A percentile compares a stretch with the other conserved stretches of the same genome.
phyloP scores from a whole-genome alignment of 148 eudicot species.

The Vaccinium myrtillus region DNA sequence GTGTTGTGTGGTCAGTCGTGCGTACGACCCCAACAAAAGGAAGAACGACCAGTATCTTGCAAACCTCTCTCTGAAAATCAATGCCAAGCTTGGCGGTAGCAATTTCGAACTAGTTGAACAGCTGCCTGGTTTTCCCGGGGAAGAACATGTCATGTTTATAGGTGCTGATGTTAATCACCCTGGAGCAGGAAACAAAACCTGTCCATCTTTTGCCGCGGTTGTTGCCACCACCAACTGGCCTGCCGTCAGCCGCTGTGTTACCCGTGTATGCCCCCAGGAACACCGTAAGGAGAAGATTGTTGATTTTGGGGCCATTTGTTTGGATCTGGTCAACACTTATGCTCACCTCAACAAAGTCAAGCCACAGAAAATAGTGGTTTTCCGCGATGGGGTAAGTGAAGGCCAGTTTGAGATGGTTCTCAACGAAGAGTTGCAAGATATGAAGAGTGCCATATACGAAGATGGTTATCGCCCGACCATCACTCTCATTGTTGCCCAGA shows the following conservation, averaged over 20 bases:
- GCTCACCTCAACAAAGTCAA: conserved; percentile 27
- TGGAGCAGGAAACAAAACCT: conserved; percentile 11
- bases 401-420: conserved; percentile 45
- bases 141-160: conserved; percentile 47
- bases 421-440: conserved; percentile 32
- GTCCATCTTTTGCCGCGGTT: conserved; percentile 45
- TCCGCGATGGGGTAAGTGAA: conserved; percentile 50
- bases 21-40: conserved; percentile 38
- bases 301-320: conserved; percentile 35
- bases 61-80: conserved; percentile 70
- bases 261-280: conserved; percentile 29
- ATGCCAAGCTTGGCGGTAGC: conserved; percentile 71
- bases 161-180: conserved; percentile 57
- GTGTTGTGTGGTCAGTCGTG: conserved; percentile 49
- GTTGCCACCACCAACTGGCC: conserved; percentile 50
- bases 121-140: conserved; percentile 29
- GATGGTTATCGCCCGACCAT: conserved; percentile 28
- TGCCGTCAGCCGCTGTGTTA: conserved; percentile 35
- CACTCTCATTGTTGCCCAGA: conserved; percentile 39
- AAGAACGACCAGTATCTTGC: conserved; percentile 49
- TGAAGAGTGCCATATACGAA: conserved; percentile 21
- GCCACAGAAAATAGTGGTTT: conserved; percentile 36
- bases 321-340: conserved; percentile 32
- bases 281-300: conserved; percentile 31
- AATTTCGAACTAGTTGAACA: conserved; percentile 40